Base-by-base conservation (phyloP, 352 stramenopile species). In the Thalassiosira mediterranea region DNA sequence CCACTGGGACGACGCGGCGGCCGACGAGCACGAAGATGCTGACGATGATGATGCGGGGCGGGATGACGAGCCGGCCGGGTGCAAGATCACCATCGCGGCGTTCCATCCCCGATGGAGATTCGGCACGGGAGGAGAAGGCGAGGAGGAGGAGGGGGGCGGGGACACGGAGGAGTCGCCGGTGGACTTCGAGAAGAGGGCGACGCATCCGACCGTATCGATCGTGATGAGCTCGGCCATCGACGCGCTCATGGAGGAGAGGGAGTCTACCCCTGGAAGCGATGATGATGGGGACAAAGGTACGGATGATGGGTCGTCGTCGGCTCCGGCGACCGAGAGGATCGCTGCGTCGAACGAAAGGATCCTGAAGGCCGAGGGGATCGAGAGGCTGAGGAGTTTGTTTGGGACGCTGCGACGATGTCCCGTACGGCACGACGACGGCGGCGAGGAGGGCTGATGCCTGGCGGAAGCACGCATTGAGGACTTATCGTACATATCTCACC, bases 101-200 rank as follows among this genome's bases (percentile, higher is more conserved):
- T 92, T 92, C 67, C 86, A 92, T 83, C 86, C 83, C 0, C 23
- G 70, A 29, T 90, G 86, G 86, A 29, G 48, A 68, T 91, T 89
- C 61, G 74, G 58, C 29, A 54, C 25, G 4, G 53, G 40, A 40
- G 47, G 26, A 49, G 32, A 4, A 29, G 38, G 67, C 49, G 71
- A 80, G 19, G 73, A 81, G 5, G 42, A 51, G 48, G 57, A 79
- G n/a, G n/a, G n/a, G n/a, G n/a, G n/a, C 37, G 44, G 44, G 8
- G 15, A 53, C 44, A 53, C 15, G 21, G 44, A 28, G 19, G 21
- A 29, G 5, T 10, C 10, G 28, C 13, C 64, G 0, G 59, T 91
- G 17, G 58, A 83, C 23, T 88, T 78, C 64, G 86, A 92, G 74
- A 92, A 92, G 49, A 51, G 64, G 8, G 81, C 72, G 34, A 83